A percentile compares a stretch with the other conserved stretches of the same genome.
These are phyloP conservation scores for Cunninghamia lanceolata DNA, from an alignment of 75 land plant genomes.

Conservation along the genomic window DNA sequence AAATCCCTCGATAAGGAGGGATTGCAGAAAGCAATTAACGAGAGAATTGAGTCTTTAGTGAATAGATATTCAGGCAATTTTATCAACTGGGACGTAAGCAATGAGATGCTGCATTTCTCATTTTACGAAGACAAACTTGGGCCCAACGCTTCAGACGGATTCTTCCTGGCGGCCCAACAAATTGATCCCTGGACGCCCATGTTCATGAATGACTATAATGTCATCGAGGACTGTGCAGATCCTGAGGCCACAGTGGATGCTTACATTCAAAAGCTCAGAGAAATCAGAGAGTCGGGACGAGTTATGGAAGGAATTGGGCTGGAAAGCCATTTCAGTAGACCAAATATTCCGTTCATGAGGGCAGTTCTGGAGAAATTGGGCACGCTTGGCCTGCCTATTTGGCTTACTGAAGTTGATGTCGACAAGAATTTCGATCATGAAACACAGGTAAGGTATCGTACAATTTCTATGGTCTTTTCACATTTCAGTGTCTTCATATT, in stretches of 20 bases:
- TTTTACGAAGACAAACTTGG: slow-evolving; percentile 76
- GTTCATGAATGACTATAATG: slow-evolving; percentile 84
- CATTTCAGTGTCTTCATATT: neutral
- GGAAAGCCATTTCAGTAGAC: slow-evolving; percentile 66
- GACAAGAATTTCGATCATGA: slow-evolving; percentile 33
- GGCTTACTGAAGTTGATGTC: slow-evolving; percentile 74
- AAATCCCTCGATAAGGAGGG: slow-evolving; percentile 28
- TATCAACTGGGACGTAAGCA: slow-evolving; percentile 86
- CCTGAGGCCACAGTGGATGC: slow-evolving; percentile 49
- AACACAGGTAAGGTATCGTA: slow-evolving; percentile 37
- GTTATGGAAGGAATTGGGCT: slow-evolving; percentile 71
- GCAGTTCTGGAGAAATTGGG: slow-evolving; percentile 68
- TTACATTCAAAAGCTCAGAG: slow-evolving; percentile 37
- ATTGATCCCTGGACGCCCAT: slow-evolving; percentile 61
- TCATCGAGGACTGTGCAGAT: slow-evolving; percentile 66
- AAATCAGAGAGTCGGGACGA: slow-evolving; percentile 40
- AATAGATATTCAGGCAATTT: slow-evolving; percentile 36
- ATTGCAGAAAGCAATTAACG: slow-evolving; percentile 40
- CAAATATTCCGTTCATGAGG: slow-evolving; percentile 62
- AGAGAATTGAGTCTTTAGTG: slow-evolving; percentile 58
- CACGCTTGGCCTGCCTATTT: slow-evolving; percentile 63
- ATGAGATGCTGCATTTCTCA: slow-evolving; percentile 79
- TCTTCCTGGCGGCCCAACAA: slow-evolving; percentile 48
- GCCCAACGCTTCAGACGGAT: slow-evolving; percentile 40
- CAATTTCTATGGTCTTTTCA: neutral